Base-by-base conservation (phyloP, 768 basidiomycete genomes). In the Stropharia rugosoannulata region DNA sequence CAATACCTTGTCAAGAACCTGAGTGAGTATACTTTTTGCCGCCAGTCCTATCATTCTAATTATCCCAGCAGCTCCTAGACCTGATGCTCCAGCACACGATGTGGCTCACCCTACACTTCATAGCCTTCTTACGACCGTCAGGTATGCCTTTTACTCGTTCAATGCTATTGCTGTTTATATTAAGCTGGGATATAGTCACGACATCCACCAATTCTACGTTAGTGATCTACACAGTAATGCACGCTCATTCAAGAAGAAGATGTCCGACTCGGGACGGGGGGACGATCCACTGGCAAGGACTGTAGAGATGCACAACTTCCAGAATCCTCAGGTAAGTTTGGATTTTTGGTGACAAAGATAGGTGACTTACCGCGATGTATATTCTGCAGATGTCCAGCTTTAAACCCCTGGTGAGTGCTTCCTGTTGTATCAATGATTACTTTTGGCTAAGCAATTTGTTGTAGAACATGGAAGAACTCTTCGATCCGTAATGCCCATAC, bases 191-290 rank as follows among this genome's bases (percentile, higher is more conserved):
- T 22, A 6, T 22, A 73, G 72, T 54, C 72, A 73, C 52, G 65
- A 69, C 8, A 68, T 75, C 8, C 72, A 74, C 49, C 48, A 39
- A 12, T 62, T 64, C 35, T 70, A 71, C 48, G 55, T 72, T 6
- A 25, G 5, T 10, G 45, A 54, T 6, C 42, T 74, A 37, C 74
- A 75, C 45, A 46, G 57, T 2, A 39, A 58, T 3, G 56, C 67
- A 0, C 59, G 64, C 29, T 51, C 44, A 3, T 69, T 67, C 54
- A 65, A 70, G 42, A 66, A 61, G 39, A 3, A 56, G 16, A 18
- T 66, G 0, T 18, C 16, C n/a, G 49, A 56, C 12, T 2, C 47
- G 0, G 67, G 68, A 12, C 50, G 51, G 19, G 53, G 59, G 4
- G 53, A 49, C 2, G 19, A 11, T n/a, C 0, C 18, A 8, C 32